Base-by-base conservation (phyloP, 2,329 filamentous ascomycete species). In the Fusarium aywerte region DNA sequence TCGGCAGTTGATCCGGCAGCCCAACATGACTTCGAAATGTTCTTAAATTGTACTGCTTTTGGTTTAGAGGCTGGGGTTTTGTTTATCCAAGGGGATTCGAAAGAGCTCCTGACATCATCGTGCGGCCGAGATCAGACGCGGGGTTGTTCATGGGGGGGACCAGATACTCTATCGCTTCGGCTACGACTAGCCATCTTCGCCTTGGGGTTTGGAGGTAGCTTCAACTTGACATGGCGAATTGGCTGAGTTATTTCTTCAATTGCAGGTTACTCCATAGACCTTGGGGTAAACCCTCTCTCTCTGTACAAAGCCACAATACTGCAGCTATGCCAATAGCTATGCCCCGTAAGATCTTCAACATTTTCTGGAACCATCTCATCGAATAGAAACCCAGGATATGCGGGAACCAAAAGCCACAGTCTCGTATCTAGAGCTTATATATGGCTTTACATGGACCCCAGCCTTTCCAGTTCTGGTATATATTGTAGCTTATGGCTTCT, bases 1-100 rank as follows among this genome's bases (percentile, higher is more conserved):
- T 39, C 63, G 63, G 63, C 63, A 66, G 63, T 58, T 67, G 23
- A 33, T 29, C 29, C 63, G 63, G 63, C 42, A 66, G 21, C 25
- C 8, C 15, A 16, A 23, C 2, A 18, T 27, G 25, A 16, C 31
- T 56, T 48, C 12, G 20, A 16, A 18, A 57, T 42, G 9, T 45
- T 29, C 16, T 18, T 8, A 2, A 32, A 5, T 18, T 40, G 20
- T 7, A n/a, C 20, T 38, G 16, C 13, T 13, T 20, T 38, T 6
- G 13, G 25, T 11, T 20, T 31, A 32, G 13, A 29, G 7, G 8
- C 6, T 10, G 42, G 35, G 21, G 21, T 5, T 48, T 23, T 13
- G 7, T 56, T 62, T 61, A 54, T 2, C 55, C 58, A 18, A 20
- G 16, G n/a, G 13, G 18, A 25, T 15, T 16, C 31, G 32, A 27